Base-by-base conservation (phyloP, 176 grass and related monocot genomes). In the Cenchrus purpureus region DNA sequence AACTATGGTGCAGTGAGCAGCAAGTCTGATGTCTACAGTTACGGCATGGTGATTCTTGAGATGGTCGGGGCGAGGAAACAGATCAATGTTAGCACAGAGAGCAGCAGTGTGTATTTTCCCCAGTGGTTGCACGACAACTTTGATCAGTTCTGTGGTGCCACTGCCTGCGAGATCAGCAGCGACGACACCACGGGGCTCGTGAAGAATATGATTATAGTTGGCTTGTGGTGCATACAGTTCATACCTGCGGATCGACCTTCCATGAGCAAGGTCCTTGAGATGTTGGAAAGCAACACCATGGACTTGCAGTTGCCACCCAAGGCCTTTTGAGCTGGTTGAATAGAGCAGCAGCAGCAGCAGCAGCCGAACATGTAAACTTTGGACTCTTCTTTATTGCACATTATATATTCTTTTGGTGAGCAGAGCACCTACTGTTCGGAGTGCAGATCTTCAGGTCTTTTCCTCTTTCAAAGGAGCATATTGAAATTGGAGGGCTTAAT, bases 191-290 rank as follows among this genome's bases (percentile, higher is more conserved):
- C 44, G 6, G 68, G 13, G 46, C 68, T 71, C 9, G 68, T 71
- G 68, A 49, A 44, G 44, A 71, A 71, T 44, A 71, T 71, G 68
- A 3, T 49, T 46, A 49, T 49, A 48, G 44, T 71, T 49, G 44
- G 44, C 44, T 49, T 71, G 68, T 71, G 68, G 68, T 71, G 68
- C 22, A 49, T 71, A 13, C 44, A 71, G 68, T 49, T 71, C 12
- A 14, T 45, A 50, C 77, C 83, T 51, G 44, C 20, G 3, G 83
- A 70, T 69, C 76, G 68, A 12, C 65, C 74, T 17, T 86, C 75
- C 4, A 68, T 76, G 55, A 79, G 75, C 63, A 79, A 50, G 44
- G 65, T 86, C 40, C 73, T 86, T 65, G 83, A 86, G 44, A 86
- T 86, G 53, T 67, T 86, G 44, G 83, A 79, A 32, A 79, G 77